Conservation (phyloP, 2,329 filamentous ascomycete genomes). For the Sarocladiaceae sp. region DNA sequence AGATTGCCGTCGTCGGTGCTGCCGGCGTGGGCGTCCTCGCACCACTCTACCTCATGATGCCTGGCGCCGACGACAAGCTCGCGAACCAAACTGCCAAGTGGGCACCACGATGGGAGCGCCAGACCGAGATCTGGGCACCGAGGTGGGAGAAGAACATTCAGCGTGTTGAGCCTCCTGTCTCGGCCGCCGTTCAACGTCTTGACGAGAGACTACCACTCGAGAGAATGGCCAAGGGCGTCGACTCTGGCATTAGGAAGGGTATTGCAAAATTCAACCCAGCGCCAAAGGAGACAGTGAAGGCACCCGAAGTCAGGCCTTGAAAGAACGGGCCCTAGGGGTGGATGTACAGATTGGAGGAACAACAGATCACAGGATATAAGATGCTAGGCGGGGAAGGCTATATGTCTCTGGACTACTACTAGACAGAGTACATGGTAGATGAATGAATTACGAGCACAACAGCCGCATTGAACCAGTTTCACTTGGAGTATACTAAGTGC, state of each 20-base stretch:
- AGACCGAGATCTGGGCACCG: conserved; percentile 46
- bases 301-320: background rate
- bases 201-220: conserved; percentile 43
- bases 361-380: too few relatives aligned
- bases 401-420: too few relatives aligned
- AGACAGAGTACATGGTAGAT: too few relatives aligned
- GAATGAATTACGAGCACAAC: too few relatives aligned
- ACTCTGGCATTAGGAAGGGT: conserved; percentile 40
- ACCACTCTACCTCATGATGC: conserved; percentile 51
- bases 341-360: too few relatives aligned
- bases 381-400: too few relatives aligned
- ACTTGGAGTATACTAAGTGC: too few relatives aligned
- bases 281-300: conserved; percentile 1
- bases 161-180: conserved; percentile 41
- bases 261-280: conserved; percentile 20
- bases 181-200: conserved; percentile 37
- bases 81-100: conserved; percentile 49
- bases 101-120: conserved; percentile 55
- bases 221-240: conserved; percentile 41
- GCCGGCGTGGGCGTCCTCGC: conserved; percentile 48
- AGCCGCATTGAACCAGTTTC: too few relatives aligned
- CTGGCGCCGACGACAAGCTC: conserved; percentile 48
- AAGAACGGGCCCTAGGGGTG: too few relatives aligned
- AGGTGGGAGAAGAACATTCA: conserved; percentile 41
- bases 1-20: conserved; percentile 46